Base-by-base conservation (phyloP, 257 asterid genomes). In the Penstemon newberryi region DNA sequence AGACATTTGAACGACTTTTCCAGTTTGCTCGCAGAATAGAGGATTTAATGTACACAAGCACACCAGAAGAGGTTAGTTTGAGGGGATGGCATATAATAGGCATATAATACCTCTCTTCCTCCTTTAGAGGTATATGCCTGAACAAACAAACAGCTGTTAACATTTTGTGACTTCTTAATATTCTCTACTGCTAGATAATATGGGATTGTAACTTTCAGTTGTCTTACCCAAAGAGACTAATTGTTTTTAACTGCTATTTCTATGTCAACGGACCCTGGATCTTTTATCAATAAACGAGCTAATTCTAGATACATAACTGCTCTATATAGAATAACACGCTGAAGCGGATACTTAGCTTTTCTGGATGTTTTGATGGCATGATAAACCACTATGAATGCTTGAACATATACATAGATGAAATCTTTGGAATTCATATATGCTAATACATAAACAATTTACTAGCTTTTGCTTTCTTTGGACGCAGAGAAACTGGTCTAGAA, bases 1-100 rank as follows among this genome's bases (percentile, higher is more conserved):
- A 94, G 99, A 97, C 91, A 89, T 94, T 94, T 75, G 99, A 94
- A 72, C 76, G 90, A 44, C 87, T 94, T 52, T 91, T 94, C 86
- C 95, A 86, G 71, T 89, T 94, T 79, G 97, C 96, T 69, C 89
- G 96, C 67, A 91, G 80, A 80, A 87, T 94, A 67, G 97, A 94
- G 93, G 99, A 94, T 76, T 74, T 87, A 52, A 78, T 85, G 77
- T 70, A 61, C 86, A 81, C 90, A 25, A 81, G 77, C 57, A 56
- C 85, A 4, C 88, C 96, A 55, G 99, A 94, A 84, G 99, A 94
- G 99, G 99, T 91, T 52, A 75, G 89, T 80, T 66, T 53, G 25
- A 33, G 57, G 56, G 38, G 63, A 54, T 12, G 13, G 19, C 39
- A 15, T 62, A 15, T 25, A 25, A 0, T 25, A 25, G 33, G 67